These are phyloP conservation scores for Helichrysum umbraculigerum DNA, from an alignment of 129 eudicot species.

Conservation along the genomic window DNA sequence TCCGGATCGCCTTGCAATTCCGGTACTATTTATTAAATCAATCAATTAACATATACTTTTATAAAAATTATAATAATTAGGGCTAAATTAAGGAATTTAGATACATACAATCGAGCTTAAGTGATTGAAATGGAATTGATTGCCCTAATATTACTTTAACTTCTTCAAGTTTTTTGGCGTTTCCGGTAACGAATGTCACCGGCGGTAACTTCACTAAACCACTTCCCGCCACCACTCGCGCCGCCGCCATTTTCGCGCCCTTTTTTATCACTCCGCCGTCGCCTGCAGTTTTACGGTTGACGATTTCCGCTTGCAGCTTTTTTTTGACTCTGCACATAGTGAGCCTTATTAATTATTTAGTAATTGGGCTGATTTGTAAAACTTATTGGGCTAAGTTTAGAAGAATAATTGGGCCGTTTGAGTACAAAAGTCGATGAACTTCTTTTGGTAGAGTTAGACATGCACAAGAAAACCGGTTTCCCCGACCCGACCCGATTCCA, in stretches of 20 bases:
- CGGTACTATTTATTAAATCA: constrained; percentile 47
- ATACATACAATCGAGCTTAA: constrained; percentile 69
- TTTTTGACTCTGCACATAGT: not conserved
- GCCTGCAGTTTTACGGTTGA: not conserved
- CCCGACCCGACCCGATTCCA: too few species aligned
- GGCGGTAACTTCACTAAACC: constrained; percentile 50
- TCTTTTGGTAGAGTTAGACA: too few species aligned
- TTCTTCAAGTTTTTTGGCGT: constrained; percentile 89
- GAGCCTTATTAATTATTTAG: not conserved
- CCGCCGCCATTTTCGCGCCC: constrained; percentile 42
- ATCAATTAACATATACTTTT: not conserved
- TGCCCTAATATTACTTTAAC: constrained; percentile 75
- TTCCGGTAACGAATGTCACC: constrained; percentile 89
- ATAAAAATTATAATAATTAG: not conserved
- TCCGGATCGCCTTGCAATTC: constrained; percentile 93
- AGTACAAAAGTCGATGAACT: too few species aligned
- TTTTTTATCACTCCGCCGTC: not conserved
- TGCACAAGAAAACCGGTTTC: too few species aligned
- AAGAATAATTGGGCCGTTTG: too few species aligned
- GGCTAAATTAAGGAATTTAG: not conserved
- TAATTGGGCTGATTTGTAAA: not conserved
- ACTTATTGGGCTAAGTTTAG: not conserved
- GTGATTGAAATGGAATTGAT: constrained; percentile 85
- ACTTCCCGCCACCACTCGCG: constrained; percentile 31
- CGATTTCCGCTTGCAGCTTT: not conserved